Conservation (phyloP, 371 early-diverging fungal species). For the Zychaea mexicana region DNA sequence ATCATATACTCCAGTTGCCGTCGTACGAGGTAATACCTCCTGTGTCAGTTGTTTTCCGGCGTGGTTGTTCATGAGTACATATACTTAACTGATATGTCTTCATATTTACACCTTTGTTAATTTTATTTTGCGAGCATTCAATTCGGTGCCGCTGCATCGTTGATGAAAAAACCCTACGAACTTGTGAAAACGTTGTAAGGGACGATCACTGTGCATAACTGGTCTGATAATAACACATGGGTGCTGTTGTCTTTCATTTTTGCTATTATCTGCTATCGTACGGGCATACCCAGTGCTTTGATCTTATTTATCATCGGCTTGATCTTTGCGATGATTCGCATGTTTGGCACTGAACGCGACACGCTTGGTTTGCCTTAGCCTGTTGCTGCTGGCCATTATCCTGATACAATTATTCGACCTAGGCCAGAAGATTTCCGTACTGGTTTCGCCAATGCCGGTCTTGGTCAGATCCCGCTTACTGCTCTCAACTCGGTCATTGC, state of each 20-base stretch:
- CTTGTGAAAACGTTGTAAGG: conserved; percentile 42
- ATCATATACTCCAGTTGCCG: conserved; percentile 71
- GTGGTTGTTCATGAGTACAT: neutral
- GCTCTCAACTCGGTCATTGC: conserved; percentile 88
- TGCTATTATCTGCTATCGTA: conserved; percentile 71
- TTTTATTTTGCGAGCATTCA: conserved; percentile 55
- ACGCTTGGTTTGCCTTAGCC: conserved; percentile 30
- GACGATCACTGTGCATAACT: conserved; percentile 43
- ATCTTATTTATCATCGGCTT: conserved; percentile 76
- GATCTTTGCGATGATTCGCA: conserved; percentile 65
- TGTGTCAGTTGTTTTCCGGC: too few relatives aligned
- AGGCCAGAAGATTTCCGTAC: conserved; percentile 65
- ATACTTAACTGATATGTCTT: too few relatives aligned
- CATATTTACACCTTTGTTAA: neutral
- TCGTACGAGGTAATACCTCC: conserved; percentile 80
- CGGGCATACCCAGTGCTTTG: conserved; percentile 73
- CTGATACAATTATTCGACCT: conserved; percentile 58
- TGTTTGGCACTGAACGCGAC: conserved; percentile 34
- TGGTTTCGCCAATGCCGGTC: conserved; percentile 78
- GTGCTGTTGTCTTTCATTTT: conserved; percentile 68
- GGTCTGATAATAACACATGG: conserved; percentile 83
- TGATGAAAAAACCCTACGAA: conserved; percentile 75
- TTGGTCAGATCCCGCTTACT: conserved; percentile 91
- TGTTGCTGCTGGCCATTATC: conserved; percentile 63
- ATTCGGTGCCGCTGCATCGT: conserved; percentile 80